Conservation (phyloP, 495 filamentous ascomycete species). For the Aspergillus panamensis region DNA sequence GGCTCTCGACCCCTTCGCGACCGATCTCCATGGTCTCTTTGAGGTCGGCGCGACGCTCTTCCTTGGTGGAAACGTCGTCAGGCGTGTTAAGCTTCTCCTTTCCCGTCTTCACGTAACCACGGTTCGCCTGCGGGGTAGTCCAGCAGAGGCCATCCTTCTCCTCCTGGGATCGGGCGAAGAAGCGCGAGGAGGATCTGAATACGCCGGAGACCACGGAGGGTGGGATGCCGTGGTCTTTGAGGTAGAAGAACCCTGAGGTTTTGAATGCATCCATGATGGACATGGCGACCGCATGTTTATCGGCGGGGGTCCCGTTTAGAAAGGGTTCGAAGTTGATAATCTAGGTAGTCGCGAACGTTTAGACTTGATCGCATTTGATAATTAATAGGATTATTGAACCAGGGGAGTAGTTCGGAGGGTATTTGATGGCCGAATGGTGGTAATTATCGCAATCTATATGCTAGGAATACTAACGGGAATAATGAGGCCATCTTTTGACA, state of each 20-base stretch:
- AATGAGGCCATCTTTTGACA: conserved; percentile 61
- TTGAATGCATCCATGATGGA: conserved; percentile 78
- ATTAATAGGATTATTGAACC: no score
- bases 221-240: conserved; percentile 72
- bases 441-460: not conserved
- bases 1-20: conserved; percentile 60
- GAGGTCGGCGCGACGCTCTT: conserved; percentile 63
- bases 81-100: conserved; percentile 71
- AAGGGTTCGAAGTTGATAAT: conserved; percentile 84
- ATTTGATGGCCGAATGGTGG: not conserved
- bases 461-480: conserved; percentile 58
- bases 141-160: conserved; percentile 70
- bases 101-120: conserved; percentile 72
- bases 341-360: conserved; percentile 36
- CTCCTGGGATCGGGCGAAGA: conserved; percentile 68
- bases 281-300: conserved; percentile 63
- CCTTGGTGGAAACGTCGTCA: conserved; percentile 55
- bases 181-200: conserved; percentile 68
- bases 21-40: conserved; percentile 88
- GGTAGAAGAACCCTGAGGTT: conserved; percentile 85
- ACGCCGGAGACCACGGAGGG: conserved; percentile 53
- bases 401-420: no score
- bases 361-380: not conserved
- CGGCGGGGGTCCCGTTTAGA: conserved; percentile 56
- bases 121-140: conserved; percentile 69